Evolutionary conservation across 2,329 filamentous ascomycete species (phyloP).

Genomic region (Trichoderma sp.): DNA sequence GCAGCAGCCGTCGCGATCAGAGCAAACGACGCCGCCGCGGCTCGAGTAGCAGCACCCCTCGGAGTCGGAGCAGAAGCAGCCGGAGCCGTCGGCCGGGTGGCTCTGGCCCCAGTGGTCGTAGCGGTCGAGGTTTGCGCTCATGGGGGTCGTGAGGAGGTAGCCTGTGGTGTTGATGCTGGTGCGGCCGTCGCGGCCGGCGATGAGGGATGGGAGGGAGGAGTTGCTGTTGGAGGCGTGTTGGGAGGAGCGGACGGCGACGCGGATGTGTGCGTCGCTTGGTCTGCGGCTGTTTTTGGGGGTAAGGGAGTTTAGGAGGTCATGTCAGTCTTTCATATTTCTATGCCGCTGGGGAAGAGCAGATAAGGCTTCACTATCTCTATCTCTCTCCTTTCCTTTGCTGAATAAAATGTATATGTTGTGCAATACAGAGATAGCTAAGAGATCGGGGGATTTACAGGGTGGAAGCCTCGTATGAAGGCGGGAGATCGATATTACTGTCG

Average conservation of each 20-base stretch:
- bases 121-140: background rate
- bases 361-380: background rate
- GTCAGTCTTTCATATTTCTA: background rate
- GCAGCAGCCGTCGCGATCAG: conserved; percentile 20
- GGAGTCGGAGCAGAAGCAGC: background rate
- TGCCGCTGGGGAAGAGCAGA: background rate
- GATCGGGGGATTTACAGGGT: background rate
- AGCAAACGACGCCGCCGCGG: conserved; percentile 20
- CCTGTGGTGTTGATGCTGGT: conserved; percentile 14
- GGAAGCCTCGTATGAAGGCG: conserved; percentile 17
- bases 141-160: conserved; percentile 12
- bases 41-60: conserved; percentile 24
- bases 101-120: background rate
- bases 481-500: background rate
- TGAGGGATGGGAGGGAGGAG: background rate
- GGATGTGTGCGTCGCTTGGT: conserved; percentile 16
- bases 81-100: background rate
- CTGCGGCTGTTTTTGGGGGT: background rate
- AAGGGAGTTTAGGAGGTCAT: background rate
- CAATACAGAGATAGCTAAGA: background rate
- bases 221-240: background rate
- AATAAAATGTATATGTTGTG: background rate
- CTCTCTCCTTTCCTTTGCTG: background rate
- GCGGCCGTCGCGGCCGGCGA: background rate
- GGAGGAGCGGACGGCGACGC: conserved; percentile 10